Evolutionary conservation across 2,329 filamentous ascomycete species (phyloP), one percentile per base, ranked within the genome.

Genomic region (Fusarium phyllophilum): DNA sequence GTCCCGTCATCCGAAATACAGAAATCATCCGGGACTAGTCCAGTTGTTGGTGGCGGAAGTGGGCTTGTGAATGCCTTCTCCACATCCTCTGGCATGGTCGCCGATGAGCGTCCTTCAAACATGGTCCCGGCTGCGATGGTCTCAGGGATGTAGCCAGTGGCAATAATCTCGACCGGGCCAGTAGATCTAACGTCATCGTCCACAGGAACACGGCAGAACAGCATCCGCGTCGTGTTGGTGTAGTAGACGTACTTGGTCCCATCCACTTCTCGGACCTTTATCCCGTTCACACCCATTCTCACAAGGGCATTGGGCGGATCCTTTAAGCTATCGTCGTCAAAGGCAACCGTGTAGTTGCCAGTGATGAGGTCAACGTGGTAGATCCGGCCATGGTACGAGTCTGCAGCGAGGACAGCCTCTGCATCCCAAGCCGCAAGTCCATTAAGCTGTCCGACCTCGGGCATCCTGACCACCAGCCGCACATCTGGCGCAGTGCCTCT

Each of bases 181-280:
- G 13, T 3, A 8, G 22, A 14, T 1, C 0, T n/a, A 6, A 41
- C 2, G 0, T 15, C 22, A 41, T 9, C 22, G 22, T 3, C 8
- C 8, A 41, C 39, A 15, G 39, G 39, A 10, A n/a, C 22, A n/a
- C 22, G 22, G 13, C 39, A 42, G 39, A 42, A n/a, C 0, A n/a
- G 22, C 39, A 42, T 42, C 1, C 36, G 0, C 0, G 18, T 38
- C 10, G 36, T 38, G 36, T 12, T 38, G 10, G 36, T 20, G 10
- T 38, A 38, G 18, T 38, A 38, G 0, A 38, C 3, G 4, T 38
- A 20, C 18, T 38, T 1, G 36, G 20, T 38, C 1, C 18, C 36
- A 20, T 38, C 18, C 10, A 20, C 36, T 20, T 20, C 0, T 20
- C 36, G 36, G 36, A 20, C 6, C 36, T 38, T 38, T 2, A 38